phyloP scores from a whole-genome alignment of 2,329 filamentous ascomycete genomes.

The Macrophomina phaseolina region DNA sequence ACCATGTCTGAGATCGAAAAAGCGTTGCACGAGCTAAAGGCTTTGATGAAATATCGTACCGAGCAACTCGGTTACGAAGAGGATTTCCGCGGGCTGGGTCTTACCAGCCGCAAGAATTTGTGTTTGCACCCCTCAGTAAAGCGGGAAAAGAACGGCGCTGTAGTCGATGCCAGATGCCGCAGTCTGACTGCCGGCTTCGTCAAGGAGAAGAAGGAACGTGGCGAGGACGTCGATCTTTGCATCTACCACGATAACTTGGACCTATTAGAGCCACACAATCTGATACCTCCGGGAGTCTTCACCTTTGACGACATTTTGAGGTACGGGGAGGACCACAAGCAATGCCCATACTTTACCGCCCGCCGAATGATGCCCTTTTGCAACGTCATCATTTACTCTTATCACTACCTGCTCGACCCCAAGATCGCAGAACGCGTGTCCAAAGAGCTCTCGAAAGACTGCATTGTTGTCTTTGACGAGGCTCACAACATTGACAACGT shows the following conservation, averaged over 20 bases:
- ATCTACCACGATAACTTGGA: slow-evolving; percentile 98
- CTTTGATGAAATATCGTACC: slow-evolving; percentile 91
- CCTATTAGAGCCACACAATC: slow-evolving; percentile 89
- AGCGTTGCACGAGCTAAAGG: slow-evolving; percentile 87
- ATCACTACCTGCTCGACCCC: slow-evolving; percentile 95
- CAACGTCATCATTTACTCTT: slow-evolving; percentile 99
- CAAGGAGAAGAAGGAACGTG: slow-evolving; percentile 94
- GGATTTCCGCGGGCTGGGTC: slow-evolving; percentile 87
- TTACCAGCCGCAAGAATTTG: slow-evolving; percentile 96
- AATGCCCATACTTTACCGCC: slow-evolving; percentile 96
- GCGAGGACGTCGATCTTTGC: slow-evolving; percentile 92
- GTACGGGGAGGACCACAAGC: slow-evolving; percentile 94
- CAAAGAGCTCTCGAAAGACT: slow-evolving; percentile 94
- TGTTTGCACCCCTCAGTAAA: slow-evolving; percentile 97
- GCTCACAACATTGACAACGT: slow-evolving; percentile 99
- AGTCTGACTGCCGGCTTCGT: slow-evolving; percentile 96
- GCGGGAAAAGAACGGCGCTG: slow-evolving; percentile 89
- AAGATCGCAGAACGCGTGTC: slow-evolving; percentile 97
- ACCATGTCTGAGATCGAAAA: slow-evolving; percentile 99
- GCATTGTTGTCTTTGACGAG: slow-evolving; percentile 98
- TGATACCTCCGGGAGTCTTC: slow-evolving; percentile 94
- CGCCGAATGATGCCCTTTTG: slow-evolving; percentile 99
- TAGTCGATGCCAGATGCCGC: slow-evolving; percentile 95
- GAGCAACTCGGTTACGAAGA: slow-evolving; percentile 89
- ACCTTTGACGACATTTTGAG: slow-evolving; percentile 86